phyloP scores from a whole-genome alignment of 2,329 filamentous ascomycete genomes.

The Parastagonospora avenae region DNA sequence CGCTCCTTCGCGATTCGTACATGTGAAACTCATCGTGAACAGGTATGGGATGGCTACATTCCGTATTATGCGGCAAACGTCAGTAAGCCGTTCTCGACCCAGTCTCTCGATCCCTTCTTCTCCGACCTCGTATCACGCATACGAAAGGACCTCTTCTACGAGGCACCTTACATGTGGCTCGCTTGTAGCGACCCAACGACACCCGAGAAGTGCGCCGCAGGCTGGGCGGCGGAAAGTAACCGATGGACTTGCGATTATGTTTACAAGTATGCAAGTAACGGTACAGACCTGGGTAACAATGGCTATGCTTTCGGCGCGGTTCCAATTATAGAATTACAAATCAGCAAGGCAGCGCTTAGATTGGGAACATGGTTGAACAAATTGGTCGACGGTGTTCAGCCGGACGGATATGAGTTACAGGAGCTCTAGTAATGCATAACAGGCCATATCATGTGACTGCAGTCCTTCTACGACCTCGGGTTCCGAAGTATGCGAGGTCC shows the following conservation, averaged over 20 bases:
- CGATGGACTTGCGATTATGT: slow-evolving; percentile 49
- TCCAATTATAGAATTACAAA: slow-evolving; percentile 49
- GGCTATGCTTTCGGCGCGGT: slow-evolving; percentile 48
- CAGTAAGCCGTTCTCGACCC: slow-evolving; percentile 40
- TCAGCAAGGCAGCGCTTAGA: slow-evolving; percentile 48
- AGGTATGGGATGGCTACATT: slow-evolving; percentile 50
- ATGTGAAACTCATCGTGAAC: slow-evolving; percentile 11
- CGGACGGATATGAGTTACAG: slow-evolving; percentile 5
- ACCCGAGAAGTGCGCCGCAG: slow-evolving; percentile 40
- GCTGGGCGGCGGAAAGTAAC: slow-evolving; percentile 48
- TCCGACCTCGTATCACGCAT: slow-evolving; percentile 42
- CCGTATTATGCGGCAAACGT: slow-evolving; percentile 45
- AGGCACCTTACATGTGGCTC: slow-evolving; percentile 44
- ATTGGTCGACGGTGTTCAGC: slow-evolving; percentile 27
- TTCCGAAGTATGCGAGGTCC: too few species aligned
- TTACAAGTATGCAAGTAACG: slow-evolving; percentile 37
- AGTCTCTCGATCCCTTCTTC: slow-evolving; percentile 45
- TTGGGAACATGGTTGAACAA: slow-evolving; percentile 48
- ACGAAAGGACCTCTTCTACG: slow-evolving; percentile 41
- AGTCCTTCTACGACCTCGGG: too few species aligned
- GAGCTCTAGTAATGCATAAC: slow-evolving; percentile 6
- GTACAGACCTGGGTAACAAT: slow-evolving; percentile 41
- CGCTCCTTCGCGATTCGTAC: not conserved
- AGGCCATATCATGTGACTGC: too few species aligned
- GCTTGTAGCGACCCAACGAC: slow-evolving; percentile 42